A percentile compares a stretch with the other conserved stretches of the same genome.
phyloP scores from a whole-genome alignment of 345 rosid species.

The Eucalyptus dawsonii region DNA sequence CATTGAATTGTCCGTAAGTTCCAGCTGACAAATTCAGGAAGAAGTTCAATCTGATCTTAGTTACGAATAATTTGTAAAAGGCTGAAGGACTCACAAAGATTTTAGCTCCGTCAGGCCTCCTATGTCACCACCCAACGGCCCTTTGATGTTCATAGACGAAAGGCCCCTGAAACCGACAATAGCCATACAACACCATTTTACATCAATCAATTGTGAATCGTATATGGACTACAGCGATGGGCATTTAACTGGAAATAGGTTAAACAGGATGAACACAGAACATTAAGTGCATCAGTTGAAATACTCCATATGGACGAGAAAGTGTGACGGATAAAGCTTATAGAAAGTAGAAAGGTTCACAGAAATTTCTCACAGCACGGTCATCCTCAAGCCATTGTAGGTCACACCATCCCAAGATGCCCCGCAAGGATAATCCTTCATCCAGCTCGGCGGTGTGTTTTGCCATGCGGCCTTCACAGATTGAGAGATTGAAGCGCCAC shows the following conservation, averaged over 20 bases:
- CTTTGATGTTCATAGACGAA: conserved; percentile 66
- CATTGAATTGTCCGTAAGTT: neutral
- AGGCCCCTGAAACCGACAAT: conserved; percentile 33
- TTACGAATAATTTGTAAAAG: neutral
- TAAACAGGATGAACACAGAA: neutral
- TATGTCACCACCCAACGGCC: conserved; percentile 73
- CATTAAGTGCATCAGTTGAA: too few species aligned
- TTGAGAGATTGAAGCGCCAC: conserved; percentile 65
- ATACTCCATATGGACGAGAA: too few species aligned
- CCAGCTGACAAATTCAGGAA: conserved; percentile 60
- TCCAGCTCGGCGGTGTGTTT: conserved; percentile 71
- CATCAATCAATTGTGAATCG: too few species aligned
- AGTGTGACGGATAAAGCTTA: too few species aligned
- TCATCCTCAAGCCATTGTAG: conserved; percentile 52
- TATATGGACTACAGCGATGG: neutral
- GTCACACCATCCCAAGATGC: conserved; percentile 80
- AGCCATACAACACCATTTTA: neutral
- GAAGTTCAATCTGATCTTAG: neutral
- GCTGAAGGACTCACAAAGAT: conserved; percentile 44
- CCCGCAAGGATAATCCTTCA: conserved; percentile 55
- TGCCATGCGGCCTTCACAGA: conserved; percentile 63
- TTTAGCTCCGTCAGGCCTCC: conserved; percentile 65
- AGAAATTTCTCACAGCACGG: conserved; percentile 40
- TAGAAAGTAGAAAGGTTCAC: too few species aligned
- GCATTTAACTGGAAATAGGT: neutral